phyloP scores from a whole-genome alignment of 495 filamentous ascomycete species.

The Talaromyces ruber region DNA sequence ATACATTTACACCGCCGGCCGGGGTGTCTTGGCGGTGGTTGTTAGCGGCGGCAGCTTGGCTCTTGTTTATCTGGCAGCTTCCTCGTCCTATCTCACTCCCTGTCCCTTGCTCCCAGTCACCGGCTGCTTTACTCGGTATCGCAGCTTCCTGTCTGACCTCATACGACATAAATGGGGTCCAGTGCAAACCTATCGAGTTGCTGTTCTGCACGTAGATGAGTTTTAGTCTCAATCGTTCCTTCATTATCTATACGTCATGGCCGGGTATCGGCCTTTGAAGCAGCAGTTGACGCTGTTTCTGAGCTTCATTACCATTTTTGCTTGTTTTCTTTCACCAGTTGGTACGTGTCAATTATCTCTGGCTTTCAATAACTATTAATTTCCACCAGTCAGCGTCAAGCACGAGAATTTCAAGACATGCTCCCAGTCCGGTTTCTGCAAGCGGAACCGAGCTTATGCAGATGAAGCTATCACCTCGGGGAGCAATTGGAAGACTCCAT shows the following conservation, averaged over 20 bases:
- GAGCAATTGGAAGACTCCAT: constrained; percentile 70
- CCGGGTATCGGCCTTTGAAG: constrained; percentile 40
- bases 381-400: constrained; percentile 65
- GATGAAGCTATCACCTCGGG: constrained; percentile 59
- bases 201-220: constrained; percentile 19
- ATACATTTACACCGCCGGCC: neutral
- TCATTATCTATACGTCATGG: constrained; percentile 19
- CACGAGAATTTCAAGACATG: constrained; percentile 96
- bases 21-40: neutral
- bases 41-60: neutral
- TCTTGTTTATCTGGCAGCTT: constrained; percentile 8
- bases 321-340: constrained; percentile 36
- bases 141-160: constrained; percentile 2
- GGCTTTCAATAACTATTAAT: neutral
- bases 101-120: neutral
- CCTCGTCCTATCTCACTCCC: neutral
- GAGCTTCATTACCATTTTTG: constrained; percentile 32
- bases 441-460: constrained; percentile 83
- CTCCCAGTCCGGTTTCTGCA: constrained; percentile 90
- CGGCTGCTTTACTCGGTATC: neutral
- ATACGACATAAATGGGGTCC: constrained; percentile 3
- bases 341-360: constrained; percentile 26
- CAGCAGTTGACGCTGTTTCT: constrained; percentile 48
- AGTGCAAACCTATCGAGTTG: neutral
- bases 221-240: constrained; percentile 22